A percentile compares a stretch with the other conserved stretches of the same genome.
These are phyloP conservation scores for Blastobotrys persicus DNA, from an alignment of 1,139 yeast species.

Conservation along the genomic window DNA sequence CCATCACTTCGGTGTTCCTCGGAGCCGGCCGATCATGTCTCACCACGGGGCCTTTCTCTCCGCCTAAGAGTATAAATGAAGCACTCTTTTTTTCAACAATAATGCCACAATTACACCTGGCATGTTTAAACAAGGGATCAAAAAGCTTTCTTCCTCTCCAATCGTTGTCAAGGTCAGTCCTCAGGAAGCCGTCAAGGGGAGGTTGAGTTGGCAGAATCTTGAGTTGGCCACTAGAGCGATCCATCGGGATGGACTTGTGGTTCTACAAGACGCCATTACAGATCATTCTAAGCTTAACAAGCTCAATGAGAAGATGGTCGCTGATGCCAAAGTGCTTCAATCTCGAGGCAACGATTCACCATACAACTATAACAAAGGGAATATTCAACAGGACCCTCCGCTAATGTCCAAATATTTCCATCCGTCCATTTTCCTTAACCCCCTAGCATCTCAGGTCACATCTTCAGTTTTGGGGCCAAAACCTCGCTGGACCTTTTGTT, in stretches of 20 bases:
- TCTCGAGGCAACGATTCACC: conserved; percentile 1
- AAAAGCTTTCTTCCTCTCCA: conserved; percentile 7
- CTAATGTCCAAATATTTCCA: conserved; percentile 4
- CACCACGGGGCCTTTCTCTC: neutral
- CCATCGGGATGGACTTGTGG: conserved; percentile 13
- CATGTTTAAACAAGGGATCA: neutral
- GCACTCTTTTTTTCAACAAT: neutral
- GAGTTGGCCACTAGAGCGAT: conserved; percentile 12
- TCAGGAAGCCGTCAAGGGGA: conserved; percentile 3
- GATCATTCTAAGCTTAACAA: conserved; percentile 4
- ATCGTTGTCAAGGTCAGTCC: conserved; percentile 5
- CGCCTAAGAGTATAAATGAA: neutral
- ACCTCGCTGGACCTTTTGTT: conserved; percentile 6
- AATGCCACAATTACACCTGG: no score
- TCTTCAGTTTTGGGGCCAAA: conserved; percentile 3
- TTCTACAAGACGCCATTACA: conserved; percentile 10
- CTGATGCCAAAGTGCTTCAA: conserved; percentile 6
- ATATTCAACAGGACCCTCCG: conserved; percentile 11
- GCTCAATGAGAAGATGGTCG: conserved; percentile 6
- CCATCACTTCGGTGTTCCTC: no score
- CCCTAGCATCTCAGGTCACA: conserved; percentile 5
- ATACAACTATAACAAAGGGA: conserved; percentile 5
- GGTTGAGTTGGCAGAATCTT: conserved; percentile 9
- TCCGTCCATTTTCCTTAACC: conserved; percentile 6
- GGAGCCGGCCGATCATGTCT: no score